These are phyloP conservation scores for Aureobasidium uvarum DNA, from an alignment of 2,329 filamentous ascomycete genomes.

Conservation along the genomic window DNA sequence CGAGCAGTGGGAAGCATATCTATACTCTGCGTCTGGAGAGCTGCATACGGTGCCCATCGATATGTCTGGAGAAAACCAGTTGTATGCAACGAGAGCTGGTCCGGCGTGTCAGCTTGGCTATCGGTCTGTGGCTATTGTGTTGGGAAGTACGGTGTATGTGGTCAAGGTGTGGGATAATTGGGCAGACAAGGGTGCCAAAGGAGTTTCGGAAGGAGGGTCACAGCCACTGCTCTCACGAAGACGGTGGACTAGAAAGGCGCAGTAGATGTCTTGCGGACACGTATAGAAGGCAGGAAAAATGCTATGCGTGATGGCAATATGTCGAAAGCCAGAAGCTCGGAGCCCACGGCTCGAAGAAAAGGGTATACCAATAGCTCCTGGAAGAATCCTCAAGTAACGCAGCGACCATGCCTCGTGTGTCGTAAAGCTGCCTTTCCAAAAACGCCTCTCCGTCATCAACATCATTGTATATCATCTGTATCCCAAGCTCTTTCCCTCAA, in stretches of 20 bases:
- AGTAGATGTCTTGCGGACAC: not conserved
- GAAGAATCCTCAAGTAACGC: not conserved
- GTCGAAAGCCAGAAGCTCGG: not conserved
- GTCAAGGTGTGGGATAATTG: constrained; percentile 21
- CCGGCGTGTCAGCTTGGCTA: constrained; percentile 20
- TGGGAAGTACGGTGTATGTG: constrained; percentile 26
- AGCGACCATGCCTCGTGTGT: not conserved
- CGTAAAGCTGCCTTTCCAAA: not conserved
- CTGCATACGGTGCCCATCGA: constrained; percentile 23
- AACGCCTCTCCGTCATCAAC: not conserved
- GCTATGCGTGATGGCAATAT: not conserved
- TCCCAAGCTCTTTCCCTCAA: not conserved
- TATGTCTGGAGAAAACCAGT: constrained; percentile 17
- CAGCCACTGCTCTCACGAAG: constrained; percentile 16
- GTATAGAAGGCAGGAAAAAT: not conserved
- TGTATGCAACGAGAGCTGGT: constrained; percentile 24
- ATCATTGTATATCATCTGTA: too few species aligned
- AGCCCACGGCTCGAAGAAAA: not conserved
- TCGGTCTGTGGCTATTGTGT: constrained; percentile 18
- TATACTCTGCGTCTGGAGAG: constrained; percentile 24
- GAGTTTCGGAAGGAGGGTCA: constrained; percentile 19
- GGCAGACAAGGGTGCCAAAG: constrained; percentile 15
- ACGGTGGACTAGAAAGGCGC: constrained; percentile 21
- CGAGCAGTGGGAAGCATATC: constrained; percentile 56
- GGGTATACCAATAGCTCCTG: constrained; percentile 8